Base-by-base conservation (phyloP, 169 alveolate species). In the Plasmodium adleri region DNA sequence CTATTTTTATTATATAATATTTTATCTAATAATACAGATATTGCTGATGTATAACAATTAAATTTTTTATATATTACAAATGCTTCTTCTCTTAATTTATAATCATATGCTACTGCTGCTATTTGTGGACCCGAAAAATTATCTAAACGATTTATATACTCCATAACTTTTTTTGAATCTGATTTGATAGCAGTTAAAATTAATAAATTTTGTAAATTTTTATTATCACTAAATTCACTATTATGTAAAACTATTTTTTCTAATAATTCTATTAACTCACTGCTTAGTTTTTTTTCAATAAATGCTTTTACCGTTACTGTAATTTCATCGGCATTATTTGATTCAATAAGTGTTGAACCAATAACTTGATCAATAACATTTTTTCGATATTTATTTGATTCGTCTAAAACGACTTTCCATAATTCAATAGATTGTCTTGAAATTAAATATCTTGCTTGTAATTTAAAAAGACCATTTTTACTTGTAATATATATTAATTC, bases 231-330 rank as follows among this genome's bases (percentile, higher is more conserved):
- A 96, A 99, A 99, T 76, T 98, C 99, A 90, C 97, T 91, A 74
- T 92, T 92, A 80, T 80, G 88, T 60, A 93, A 80, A 59, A 92
- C 92, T 17, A 94, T 83, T 88, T 90, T 90, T 62, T 92, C 96
- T 72, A 93, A 52, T 15, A 76, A 96, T 93, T 96, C 98, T 96
- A 97, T 99, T 99, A 88, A 98, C 94, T 87, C 98, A 97, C 83
- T 98, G 96, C 96, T 98, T 97, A 94, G 97, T 99, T 98, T 99
- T 62, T 99, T 99, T 93, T 97, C 98, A 94, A 98, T 97, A 92
- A 99, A 98, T 13, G 99, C 99, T 94, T 98, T 98, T 73, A 99
- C 99, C 0, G 99, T 97, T 28, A 97, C 97, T 12, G 99, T 96
- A 47, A 98, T 98, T 86, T 94, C 99, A 70, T 98, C 99, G 12